Evolutionary conservation across 179 eudicot genomes (phyloP).

Genomic region (Patellifolia procumbens): DNA sequence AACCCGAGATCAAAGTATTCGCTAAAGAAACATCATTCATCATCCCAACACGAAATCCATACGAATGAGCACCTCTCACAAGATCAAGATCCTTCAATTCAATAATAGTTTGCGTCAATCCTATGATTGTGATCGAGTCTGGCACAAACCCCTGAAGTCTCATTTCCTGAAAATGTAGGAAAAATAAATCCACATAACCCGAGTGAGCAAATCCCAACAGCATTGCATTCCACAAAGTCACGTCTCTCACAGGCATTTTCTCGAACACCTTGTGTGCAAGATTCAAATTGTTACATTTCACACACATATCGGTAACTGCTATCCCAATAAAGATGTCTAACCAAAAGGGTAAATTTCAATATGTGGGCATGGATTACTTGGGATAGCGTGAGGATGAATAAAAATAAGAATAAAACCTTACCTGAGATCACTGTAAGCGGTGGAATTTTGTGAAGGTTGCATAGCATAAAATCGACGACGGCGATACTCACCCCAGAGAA

Average conservation of each 20-base stretch:
- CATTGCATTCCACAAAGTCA: slow-evolving; percentile 62
- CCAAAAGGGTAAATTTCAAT: slow-evolving; percentile 43
- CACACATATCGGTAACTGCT: slow-evolving; percentile 57
- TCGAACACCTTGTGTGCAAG: slow-evolving; percentile 54
- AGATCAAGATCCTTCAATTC: slow-evolving; percentile 34
- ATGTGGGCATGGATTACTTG: slow-evolving; percentile 50
- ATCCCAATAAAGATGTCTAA: slow-evolving; percentile 54
- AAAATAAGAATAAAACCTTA: too few relatives aligned
- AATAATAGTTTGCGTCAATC: slow-evolving; percentile 40
- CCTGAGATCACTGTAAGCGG: too few relatives aligned
- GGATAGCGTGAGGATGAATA: slow-evolving; percentile 34
- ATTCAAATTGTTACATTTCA: slow-evolving; percentile 40
- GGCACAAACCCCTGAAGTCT: slow-evolving; percentile 41
- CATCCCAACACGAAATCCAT: slow-evolving; percentile 46
- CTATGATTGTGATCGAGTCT: slow-evolving; percentile 52
- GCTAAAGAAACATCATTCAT: slow-evolving; percentile 46
- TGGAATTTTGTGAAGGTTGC: too few relatives aligned
- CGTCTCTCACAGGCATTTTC: slow-evolving; percentile 53
- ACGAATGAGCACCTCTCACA: slow-evolving; percentile 46
- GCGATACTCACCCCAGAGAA: too few relatives aligned
- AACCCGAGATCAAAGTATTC: slow-evolving; percentile 64
- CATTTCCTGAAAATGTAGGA: slow-evolving; percentile 44
- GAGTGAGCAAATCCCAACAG: slow-evolving; percentile 50
- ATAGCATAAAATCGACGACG: too few relatives aligned
- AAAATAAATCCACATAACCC: slow-evolving; percentile 41